Base-by-base conservation (phyloP, 176 grass and related monocot species). In the Cenchrus purpureus region DNA sequence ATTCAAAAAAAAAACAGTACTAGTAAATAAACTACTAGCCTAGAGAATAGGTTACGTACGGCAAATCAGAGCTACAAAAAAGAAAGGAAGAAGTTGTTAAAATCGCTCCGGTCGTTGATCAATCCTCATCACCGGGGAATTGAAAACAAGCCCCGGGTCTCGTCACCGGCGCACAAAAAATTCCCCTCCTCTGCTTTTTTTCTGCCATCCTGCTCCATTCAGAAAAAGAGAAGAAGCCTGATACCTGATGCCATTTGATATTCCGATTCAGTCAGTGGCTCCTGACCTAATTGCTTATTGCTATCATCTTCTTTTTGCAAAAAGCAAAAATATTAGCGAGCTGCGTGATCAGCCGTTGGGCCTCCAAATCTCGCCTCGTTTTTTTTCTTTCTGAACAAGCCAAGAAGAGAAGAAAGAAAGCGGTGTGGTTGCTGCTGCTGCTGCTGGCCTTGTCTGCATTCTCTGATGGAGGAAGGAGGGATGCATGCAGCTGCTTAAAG, bases 131-230 rank as follows among this genome's bases (percentile, higher is more conserved):
- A 42, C 69, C 54, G 32, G 20, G 20, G n/a, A 43, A 75, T 37
- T 58, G 60, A 50, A 87, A 81, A 58, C 49, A 66, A 48, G 5
- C 85, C 52, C 71, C 75, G 32, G 20, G 75, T 79, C 74, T 76
- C 55, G 44, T 84, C 82, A 64, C 64, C n/a, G 20, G 14, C 20
- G 22, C 79, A 59, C 53, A 55, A 46, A 48, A 42, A 48, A 20
- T 20, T 55, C 0, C 20, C 43, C 22, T 29, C 44, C 6, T 16
- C 70, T 53, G 71, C 45, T 25, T 14, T 49, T 50, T 49, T 50
- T 72, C 6, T 73, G 20, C 71, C 48, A 15, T 14, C 22, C n/a
- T 52, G 10, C 71, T 53, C 71, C 71, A 74, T 53, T 53, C 46
- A 53, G 71, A 52, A 49, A 11, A 20, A 25, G 25, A 25, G 25